Evolutionary conservation across 75 land plant genomes (phyloP), one percentile per base, ranked within the genome.

Genomic region (Cunninghamia lanceolata): DNA sequence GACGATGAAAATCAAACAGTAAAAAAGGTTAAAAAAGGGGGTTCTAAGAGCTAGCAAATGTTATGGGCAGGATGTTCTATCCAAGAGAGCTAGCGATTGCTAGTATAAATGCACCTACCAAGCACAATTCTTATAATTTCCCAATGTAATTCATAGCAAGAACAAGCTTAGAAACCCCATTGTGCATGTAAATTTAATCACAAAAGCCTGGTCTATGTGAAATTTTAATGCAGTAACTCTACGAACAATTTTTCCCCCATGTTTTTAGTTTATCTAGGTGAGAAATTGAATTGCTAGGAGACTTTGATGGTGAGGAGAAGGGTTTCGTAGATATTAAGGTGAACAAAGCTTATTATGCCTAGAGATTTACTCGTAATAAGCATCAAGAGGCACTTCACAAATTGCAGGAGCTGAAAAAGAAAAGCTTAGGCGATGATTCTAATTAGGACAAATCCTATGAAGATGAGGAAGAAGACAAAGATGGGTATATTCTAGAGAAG

Each of bases 371-470:
- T 87, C 94, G 96, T 89, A 97, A 97, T 91, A 97, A 96, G 93
- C 85, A 91, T 88, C 93, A 98, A 5, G 99, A 97, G 87, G 99
- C 91, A 68, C 88, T 97, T 25, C 98, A 96, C 19, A 38, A 93
- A 50, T 82, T 92, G 59, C 90, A 97, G 83, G 99, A 97, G 91
- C 86, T 97, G 54, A 86, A 94, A 88, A 94, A 93, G 88, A 85
- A 85, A 36, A 96, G 98, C 13, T 83, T 85, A 19, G 92, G 88
- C 0, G 86, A 25, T 10, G 46, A 87, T 2, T 85, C 86, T 8
- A 89, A 88, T 39, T 86, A 90, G 7, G 93, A 91, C 11, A 88
- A 83, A 4, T 73, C 85, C 13, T 43, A 9, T 13, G 89, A 88
- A 0, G 88, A 84, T 1, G 91, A 88, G 25, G 84, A 79, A 36